Conservation (phyloP, 2,329 filamentous ascomycete genomes). For the Trichoderma sp. region DNA sequence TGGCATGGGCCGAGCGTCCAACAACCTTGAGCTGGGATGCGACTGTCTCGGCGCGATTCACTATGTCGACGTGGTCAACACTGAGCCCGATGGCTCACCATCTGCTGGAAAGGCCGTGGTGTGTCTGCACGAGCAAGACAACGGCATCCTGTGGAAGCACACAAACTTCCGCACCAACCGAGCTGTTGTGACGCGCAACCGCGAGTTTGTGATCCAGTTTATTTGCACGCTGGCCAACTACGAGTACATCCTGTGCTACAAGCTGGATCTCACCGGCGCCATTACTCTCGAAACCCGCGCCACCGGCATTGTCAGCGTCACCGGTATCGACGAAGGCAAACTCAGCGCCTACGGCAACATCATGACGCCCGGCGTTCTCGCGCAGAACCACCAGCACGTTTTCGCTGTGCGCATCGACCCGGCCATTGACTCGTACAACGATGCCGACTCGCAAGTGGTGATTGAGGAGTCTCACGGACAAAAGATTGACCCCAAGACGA, state of each 20-base stretch:
- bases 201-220: conserved; percentile 64
- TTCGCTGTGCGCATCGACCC: conserved; percentile 65
- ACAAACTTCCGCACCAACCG: conserved; percentile 63
- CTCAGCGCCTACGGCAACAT: conserved; percentile 55
- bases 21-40: conserved; percentile 66
- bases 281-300: conserved; percentile 61
- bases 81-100: conserved; percentile 52
- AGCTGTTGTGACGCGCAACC: conserved; percentile 56
- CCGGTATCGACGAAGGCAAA: conserved; percentile 56
- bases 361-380: conserved; percentile 61
- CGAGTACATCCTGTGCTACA: conserved; percentile 56
- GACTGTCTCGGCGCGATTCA: conserved; percentile 68
- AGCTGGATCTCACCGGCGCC: conserved; percentile 59
- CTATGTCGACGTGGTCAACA: conserved; percentile 56
- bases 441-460: conserved; percentile 48
- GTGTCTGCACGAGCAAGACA: conserved; percentile 69
- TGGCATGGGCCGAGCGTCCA: conserved; percentile 63
- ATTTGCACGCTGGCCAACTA: conserved; percentile 70
- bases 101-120: conserved; percentile 55
- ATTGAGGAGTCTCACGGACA: conserved; percentile 38
- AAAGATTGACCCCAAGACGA: conserved; percentile 48
- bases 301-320: conserved; percentile 62
- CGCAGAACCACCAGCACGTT: conserved; percentile 69
- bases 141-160: conserved; percentile 70
- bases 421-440: conserved; percentile 50